Base-by-base conservation (phyloP, 768 basidiomycete species). In the Rhizopogon vulgaris region DNA sequence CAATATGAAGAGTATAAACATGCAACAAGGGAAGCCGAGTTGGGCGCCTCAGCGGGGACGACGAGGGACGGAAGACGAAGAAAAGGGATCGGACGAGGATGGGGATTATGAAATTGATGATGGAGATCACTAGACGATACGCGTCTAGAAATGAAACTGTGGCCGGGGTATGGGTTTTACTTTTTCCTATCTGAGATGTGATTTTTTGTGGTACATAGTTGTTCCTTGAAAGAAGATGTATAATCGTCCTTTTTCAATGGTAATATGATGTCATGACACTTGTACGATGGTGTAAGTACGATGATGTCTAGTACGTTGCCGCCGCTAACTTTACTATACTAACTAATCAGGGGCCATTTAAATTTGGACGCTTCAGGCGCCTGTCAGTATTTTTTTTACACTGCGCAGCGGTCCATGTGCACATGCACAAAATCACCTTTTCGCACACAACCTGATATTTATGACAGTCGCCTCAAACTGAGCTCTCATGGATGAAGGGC, bases 1-100 rank as follows among this genome's bases (percentile, higher is more conserved):
- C 30, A 56, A 22, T 22, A 22, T 22, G 22, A 22, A 40, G 30
- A 49, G 45, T 38, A 46, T 54, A 5, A 54, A 58, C 28, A 50
- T 36, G 36, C 66, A 58, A 28, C 62, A 59, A 27, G 59, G 57
- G 14, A 58, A 47, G 43, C 56, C 63, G 11, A 63, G 64, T 11
- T 58, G 58, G 63, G 60, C 59, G 43, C 57, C 53, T 48, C 52
- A 46, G 49, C 45, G 46, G 45, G 56, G 52, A 37, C 14, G 48
- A 3, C 41, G 15, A 24, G 11, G 30, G 6, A 48, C 40, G 40
- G 37, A 38, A 40, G 38, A n/a, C 2, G 37, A 37, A 38, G 48
- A 27, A n/a, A 45, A 38, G 3, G 53, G 36, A 22, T 24, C 49
- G 14, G 65, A 58, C 17, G 56, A 56, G 38, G 58, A 62, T 46